Conservation (phyloP, 129 eudicot species). For the Sambucus nigra region DNA sequence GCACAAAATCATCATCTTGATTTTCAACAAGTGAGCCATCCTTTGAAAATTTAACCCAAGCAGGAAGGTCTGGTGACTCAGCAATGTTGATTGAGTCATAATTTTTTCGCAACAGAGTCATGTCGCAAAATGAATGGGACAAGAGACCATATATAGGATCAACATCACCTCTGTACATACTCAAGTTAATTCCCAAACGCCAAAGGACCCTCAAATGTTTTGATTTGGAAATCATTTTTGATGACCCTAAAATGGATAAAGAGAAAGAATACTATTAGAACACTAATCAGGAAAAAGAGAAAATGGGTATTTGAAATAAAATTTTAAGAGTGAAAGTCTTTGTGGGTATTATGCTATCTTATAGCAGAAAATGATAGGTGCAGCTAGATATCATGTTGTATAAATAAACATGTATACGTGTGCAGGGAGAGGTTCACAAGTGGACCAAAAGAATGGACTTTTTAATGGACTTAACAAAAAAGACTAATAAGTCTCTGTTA, state of each 20-base stretch:
- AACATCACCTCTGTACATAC: slow-evolving; percentile 1
- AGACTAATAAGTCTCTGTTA: no score
- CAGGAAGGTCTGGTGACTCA: slow-evolving; percentile 74
- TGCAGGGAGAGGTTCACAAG: no score
- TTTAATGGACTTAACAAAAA: no score
- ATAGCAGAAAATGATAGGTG: no score
- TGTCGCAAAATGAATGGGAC: slow-evolving; percentile 20
- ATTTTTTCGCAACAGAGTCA: slow-evolving; percentile 2
- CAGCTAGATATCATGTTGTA: no score
- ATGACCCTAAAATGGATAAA: slow-evolving; percentile 3
- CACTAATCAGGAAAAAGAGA: not conserved
- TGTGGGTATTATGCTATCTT: no score
- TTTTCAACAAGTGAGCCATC: slow-evolving; percentile 9
- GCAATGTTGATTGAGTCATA: slow-evolving; percentile 14
- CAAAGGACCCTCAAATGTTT: slow-evolving; percentile 8
- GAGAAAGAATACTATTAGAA: not conserved
- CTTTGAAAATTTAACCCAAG: slow-evolving; percentile 54
- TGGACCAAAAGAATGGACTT: no score
- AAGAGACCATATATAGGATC: slow-evolving; percentile 3
- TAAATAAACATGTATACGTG: no score
- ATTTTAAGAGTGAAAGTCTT: no score
- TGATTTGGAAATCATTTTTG: slow-evolving; percentile 23
- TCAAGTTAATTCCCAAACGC: slow-evolving; percentile 3
- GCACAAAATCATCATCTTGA: slow-evolving; percentile 61
- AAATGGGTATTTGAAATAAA: slow-evolving; percentile 1